Evolutionary conservation across 2,329 filamentous ascomycete species (phyloP).

Genomic region (Ceratocystis huliohia): DNA sequence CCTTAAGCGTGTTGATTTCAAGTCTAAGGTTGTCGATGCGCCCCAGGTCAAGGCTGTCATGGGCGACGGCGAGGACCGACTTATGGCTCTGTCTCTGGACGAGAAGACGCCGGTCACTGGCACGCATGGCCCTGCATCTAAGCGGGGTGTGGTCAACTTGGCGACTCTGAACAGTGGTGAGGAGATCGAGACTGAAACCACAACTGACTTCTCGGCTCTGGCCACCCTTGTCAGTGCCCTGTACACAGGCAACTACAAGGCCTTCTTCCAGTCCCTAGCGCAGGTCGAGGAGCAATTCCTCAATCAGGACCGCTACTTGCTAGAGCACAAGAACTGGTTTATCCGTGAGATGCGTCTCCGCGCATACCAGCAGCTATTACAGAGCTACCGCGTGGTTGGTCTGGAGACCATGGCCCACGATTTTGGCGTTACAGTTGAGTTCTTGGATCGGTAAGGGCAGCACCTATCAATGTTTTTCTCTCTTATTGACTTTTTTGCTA

Average conservation of each 20-base stretch:
- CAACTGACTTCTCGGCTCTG: conserved; percentile 80
- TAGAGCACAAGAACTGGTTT: conserved; percentile 94
- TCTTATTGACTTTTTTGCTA: not conserved
- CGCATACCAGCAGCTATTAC: conserved; percentile 90
- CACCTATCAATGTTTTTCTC: not conserved
- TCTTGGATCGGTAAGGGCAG: conserved; percentile 67
- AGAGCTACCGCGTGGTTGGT: conserved; percentile 95
- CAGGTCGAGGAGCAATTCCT: conserved; percentile 89
- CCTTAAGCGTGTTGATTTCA: conserved; percentile 95
- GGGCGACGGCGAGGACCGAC: conserved; percentile 75
- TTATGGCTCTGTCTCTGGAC: conserved; percentile 67
- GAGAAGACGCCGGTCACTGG: conserved; percentile 54
- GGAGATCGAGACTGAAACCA: conserved; percentile 57
- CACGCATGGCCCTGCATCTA: conserved; percentile 23
- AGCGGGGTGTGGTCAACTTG: conserved; percentile 65
- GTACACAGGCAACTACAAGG: conserved; percentile 87
- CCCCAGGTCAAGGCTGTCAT: conserved; percentile 97
- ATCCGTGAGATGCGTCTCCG: conserved; percentile 96
- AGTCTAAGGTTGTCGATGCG: conserved; percentile 95
- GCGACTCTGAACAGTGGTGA: conserved; percentile 63
- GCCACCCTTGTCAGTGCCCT: conserved; percentile 79
- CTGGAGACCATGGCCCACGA: conserved; percentile 93
- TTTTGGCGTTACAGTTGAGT: conserved; percentile 94
- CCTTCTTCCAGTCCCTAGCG: conserved; percentile 81
- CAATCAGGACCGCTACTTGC: conserved; percentile 83